A percentile compares a stretch with the other conserved stretches of the same genome.
Evolutionary conservation across 768 basidiomycete genomes (phyloP).

Genomic region (Russula griseocarnosa): DNA sequence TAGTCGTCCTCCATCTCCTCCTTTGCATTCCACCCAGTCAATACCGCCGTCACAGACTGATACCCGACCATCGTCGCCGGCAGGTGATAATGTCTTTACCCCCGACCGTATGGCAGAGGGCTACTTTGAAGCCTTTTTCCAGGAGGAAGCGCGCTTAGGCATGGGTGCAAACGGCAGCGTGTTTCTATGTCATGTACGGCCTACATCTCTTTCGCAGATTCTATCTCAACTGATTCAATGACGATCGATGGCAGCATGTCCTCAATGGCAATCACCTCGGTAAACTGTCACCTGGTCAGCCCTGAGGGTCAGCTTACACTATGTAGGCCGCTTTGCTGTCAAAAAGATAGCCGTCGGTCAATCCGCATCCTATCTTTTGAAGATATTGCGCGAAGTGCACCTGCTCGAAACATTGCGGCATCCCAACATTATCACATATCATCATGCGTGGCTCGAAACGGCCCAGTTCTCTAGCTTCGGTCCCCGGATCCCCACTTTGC

Average conservation of each 20-base stretch:
- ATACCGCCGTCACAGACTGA: conserved; percentile 32
- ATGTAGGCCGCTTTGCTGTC: conserved; percentile 78
- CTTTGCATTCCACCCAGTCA: conserved; percentile 24
- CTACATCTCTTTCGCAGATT: background rate
- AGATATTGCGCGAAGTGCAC: conserved; percentile 81
- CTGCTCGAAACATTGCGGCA: conserved; percentile 83
- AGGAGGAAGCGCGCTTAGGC: conserved; percentile 81
- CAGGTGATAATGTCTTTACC: conserved; percentile 43
- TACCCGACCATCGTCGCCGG: conserved; percentile 29
- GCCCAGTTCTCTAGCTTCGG: conserved; percentile 86
- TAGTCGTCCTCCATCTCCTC: conserved; percentile 51
- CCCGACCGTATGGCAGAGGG: conserved; percentile 82
- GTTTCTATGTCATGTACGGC: conserved; percentile 73
- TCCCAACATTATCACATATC: conserved; percentile 92
- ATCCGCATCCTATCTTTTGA: conserved; percentile 79
- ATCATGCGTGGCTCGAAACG: conserved; percentile 90
- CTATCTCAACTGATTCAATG: background rate
- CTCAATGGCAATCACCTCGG: conserved; percentile 84
- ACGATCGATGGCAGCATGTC: conserved; percentile 53
- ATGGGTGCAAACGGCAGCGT: conserved; percentile 96
- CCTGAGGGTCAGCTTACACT: conserved; percentile 7
- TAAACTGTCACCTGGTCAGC: conserved; percentile 33
- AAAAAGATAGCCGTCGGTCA: conserved; percentile 96
- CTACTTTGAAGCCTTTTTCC: conserved; percentile 90
- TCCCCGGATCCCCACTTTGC: conserved; percentile 80